Base-by-base conservation (phyloP, 129 eudicot genomes). In the Deinandra increscens region DNA sequence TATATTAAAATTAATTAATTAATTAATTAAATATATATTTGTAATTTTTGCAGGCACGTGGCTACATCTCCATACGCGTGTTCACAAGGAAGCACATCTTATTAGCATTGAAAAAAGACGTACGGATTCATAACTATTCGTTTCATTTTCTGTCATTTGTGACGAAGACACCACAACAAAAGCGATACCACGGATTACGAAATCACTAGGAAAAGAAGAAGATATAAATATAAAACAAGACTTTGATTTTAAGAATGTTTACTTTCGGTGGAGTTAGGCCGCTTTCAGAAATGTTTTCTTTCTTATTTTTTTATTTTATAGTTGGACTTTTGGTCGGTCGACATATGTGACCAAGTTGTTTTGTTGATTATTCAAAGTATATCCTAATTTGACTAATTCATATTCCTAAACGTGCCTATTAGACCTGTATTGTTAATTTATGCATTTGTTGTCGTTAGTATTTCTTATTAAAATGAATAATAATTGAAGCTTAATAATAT, bases 41-140 rank as follows among this genome's bases (percentile, higher is more conserved):
- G n/a, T n/a, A n/a, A n/a, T 53, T 7, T 26, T 14, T 77, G 65
- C 81, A 77, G 81, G 71, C 76, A 69, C 17, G 81, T 51, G 71
- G 13, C 76, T 5, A 6, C 26, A 41, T 61, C 76, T 39, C 81
- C 81, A 2, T 76, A 76, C 71, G 76, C 76, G 66, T 62, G 31
- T 77, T 77, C 81, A 77, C 71, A 70, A 62, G 81, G 64, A 77
- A 69, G 50, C 58, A 15, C 43, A 19, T 70, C 76, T 51, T 61
- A 42, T 26, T 69, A 65, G 61, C 4, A 38, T n/a, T n/a, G n/a
- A 26, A 26, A 26, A 26, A 56, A 13, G 9, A 56, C 1, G 36
- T 54, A 8, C 2, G 36, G n/a, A 29, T 56, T 56, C 17, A 8
- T 56, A 6, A 26, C 3, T 1, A 3, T 26, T 26, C 3, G 60